These are phyloP conservation scores for Aaosphaeria pasadenensis DNA, from an alignment of 2,329 filamentous ascomycete species.

Conservation along the genomic window DNA sequence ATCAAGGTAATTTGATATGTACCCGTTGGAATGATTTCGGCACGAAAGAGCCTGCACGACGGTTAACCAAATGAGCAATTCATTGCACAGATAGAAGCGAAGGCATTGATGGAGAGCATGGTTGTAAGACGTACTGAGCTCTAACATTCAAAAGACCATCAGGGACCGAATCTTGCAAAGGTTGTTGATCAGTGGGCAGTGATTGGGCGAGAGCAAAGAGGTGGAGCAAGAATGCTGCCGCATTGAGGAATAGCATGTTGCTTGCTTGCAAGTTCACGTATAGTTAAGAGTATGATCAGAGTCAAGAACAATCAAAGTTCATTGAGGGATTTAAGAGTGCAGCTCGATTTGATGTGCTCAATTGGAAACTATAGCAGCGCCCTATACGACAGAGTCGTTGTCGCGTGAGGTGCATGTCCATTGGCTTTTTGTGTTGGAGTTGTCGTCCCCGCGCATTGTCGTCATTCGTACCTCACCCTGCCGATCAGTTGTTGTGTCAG, in stretches of 20 bases:
- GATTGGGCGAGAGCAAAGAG: slow-evolving; percentile 1
- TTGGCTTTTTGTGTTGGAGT: too few species aligned
- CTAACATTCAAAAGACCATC: slow-evolving; percentile 22
- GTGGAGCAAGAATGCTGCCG: too few species aligned
- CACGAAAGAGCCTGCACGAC: slow-evolving; percentile 31
- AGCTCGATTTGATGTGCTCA: too few species aligned
- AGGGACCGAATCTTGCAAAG: slow-evolving; percentile 10
- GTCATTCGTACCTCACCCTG: not conserved
- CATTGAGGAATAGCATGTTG: too few species aligned
- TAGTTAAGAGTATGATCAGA: too few species aligned
- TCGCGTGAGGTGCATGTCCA: too few species aligned
- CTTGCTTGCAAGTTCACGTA: too few species aligned
- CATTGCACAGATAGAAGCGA: not conserved
- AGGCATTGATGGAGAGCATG: not conserved
- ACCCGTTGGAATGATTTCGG: slow-evolving; percentile 41
- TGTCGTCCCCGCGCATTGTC: not conserved
- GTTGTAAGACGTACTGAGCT: slow-evolving; percentile 17
- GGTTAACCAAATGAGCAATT: not conserved
- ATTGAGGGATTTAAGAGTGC: too few species aligned
- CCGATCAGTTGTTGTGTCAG: not conserved
- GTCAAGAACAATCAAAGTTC: too few species aligned
- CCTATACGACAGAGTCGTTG: too few species aligned
- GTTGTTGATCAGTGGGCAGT: slow-evolving; percentile 28
- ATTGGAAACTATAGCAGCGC: too few species aligned
- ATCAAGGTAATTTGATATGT: not conserved